Percentiles rank a stretch among this genome's conserved stretches.
Evolutionary conservation across 192 early-diverging fungal species (phyloP).

Genomic region (Backusella psychrophila): DNA sequence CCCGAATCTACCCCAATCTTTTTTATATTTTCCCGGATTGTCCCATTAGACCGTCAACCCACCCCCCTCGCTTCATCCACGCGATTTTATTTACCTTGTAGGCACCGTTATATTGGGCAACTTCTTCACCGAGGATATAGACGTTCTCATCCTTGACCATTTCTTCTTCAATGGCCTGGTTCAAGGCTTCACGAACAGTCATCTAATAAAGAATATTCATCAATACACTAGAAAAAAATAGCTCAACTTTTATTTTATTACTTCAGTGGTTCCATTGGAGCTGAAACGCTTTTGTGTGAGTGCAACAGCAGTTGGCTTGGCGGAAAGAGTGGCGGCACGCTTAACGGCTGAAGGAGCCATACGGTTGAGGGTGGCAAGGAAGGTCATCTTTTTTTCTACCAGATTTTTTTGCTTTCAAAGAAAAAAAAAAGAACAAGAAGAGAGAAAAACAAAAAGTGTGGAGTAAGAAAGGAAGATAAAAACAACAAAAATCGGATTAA

Average conservation of each 20-base stretch:
- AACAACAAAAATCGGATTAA: neutral
- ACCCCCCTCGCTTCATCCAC: neutral
- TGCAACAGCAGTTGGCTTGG: conserved; percentile 20
- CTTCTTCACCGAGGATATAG: conserved; percentile 95
- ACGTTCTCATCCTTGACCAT: conserved; percentile 89
- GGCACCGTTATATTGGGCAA: conserved; percentile 98
- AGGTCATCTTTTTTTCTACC: conserved; percentile 20
- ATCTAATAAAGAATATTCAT: conserved; percentile 52
- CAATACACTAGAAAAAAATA: neutral
- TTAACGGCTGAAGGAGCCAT: conserved; percentile 27
- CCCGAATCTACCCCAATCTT: conserved; percentile 18
- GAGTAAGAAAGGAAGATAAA: neutral
- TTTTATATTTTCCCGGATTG: conserved; percentile 29
- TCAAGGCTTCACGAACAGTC: conserved; percentile 97
- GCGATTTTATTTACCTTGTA: conserved; percentile 79
- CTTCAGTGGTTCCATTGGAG: conserved; percentile 34
- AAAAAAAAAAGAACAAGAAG: neutral
- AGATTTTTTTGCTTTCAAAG: neutral
- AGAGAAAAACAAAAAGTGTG: neutral
- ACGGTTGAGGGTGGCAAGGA: conserved; percentile 28
- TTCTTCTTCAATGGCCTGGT: conserved; percentile 97
- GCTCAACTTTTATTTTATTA: conserved; percentile 4
- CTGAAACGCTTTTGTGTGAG: conserved; percentile 34
- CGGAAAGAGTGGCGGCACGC: conserved; percentile 22
- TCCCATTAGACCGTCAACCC: conserved; percentile 18